A percentile compares a stretch with the other conserved stretches of the same genome.
phyloP scores from a whole-genome alignment of 106 monocot species.

The Apostasia shenzhenica region DNA sequence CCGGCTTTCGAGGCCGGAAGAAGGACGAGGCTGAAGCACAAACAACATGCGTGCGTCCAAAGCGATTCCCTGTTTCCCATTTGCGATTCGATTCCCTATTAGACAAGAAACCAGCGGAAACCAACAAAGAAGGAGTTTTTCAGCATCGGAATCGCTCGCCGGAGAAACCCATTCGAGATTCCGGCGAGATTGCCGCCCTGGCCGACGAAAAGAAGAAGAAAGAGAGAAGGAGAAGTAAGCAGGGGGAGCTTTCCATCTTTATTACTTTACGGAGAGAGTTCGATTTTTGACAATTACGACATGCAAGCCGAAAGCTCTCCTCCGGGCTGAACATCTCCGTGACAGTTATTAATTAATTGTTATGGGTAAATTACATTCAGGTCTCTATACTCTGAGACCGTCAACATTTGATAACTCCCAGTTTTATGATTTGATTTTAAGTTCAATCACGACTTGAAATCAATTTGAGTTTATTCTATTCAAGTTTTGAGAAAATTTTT shows the following conservation, averaged over 20 bases:
- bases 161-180: constrained; percentile 2
- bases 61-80: constrained; percentile 7
- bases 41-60: constrained; percentile 3
- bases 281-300: too few relatives aligned
- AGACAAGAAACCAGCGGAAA: not conserved
- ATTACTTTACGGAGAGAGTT: too few relatives aligned
- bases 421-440: too few relatives aligned
- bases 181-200: constrained; percentile 3
- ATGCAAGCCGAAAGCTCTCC: too few relatives aligned
- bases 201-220: not conserved
- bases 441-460: too few relatives aligned
- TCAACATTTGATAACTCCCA: too few relatives aligned
- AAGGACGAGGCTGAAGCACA: constrained; percentile 6
- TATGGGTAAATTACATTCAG: too few relatives aligned
- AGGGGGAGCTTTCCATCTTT: not conserved
- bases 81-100: not conserved
- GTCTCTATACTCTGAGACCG: too few relatives aligned
- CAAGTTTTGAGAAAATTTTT: too few relatives aligned
- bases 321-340: too few relatives aligned
- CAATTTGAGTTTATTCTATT: too few relatives aligned
- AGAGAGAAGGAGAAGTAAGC: not conserved
- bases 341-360: too few relatives aligned
- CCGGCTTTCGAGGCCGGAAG: not conserved
- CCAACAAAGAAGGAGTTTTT: constrained; percentile 4
- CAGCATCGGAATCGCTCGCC: not conserved